Evolutionary conservation across 345 rosid genomes (phyloP).

Genomic region (Eucalyptus pumila): DNA sequence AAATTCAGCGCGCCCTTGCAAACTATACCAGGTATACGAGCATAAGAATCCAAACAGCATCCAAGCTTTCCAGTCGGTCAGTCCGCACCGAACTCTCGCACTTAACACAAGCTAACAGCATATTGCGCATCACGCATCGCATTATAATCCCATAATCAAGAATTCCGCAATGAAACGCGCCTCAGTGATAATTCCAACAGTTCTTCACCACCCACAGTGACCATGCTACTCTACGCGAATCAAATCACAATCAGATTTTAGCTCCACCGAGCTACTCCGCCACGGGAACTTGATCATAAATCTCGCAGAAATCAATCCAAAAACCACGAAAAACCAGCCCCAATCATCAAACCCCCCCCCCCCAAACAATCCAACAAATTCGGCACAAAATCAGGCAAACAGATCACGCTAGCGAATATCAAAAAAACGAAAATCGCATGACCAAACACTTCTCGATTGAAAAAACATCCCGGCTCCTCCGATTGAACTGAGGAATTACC

Average conservation of each 20-base stretch:
- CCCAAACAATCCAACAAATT: background rate
- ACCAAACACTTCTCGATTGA: background rate
- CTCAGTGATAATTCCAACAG: background rate
- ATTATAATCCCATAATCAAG: background rate
- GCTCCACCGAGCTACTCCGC: background rate
- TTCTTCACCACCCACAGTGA: background rate
- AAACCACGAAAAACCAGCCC: background rate
- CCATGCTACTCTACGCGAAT: background rate
- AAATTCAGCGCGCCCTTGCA: background rate
- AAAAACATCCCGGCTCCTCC: background rate
- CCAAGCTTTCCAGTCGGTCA: background rate
- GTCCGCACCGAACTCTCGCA: background rate
- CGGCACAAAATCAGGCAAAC: background rate
- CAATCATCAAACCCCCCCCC: background rate
- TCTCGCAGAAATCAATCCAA: background rate
- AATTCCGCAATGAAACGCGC: background rate
- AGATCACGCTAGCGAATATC: accelerated
- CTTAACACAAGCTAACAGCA: background rate
- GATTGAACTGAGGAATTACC: background rate
- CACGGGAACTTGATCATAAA: background rate
- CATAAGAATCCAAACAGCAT: background rate
- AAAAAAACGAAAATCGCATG: background rate
- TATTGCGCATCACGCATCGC: accelerated
- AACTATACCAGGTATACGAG: background rate
- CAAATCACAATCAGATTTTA: background rate